These are phyloP conservation scores for Termitomyces sp. DNA, from an alignment of 768 basidiomycete genomes.

Conservation along the genomic window DNA sequence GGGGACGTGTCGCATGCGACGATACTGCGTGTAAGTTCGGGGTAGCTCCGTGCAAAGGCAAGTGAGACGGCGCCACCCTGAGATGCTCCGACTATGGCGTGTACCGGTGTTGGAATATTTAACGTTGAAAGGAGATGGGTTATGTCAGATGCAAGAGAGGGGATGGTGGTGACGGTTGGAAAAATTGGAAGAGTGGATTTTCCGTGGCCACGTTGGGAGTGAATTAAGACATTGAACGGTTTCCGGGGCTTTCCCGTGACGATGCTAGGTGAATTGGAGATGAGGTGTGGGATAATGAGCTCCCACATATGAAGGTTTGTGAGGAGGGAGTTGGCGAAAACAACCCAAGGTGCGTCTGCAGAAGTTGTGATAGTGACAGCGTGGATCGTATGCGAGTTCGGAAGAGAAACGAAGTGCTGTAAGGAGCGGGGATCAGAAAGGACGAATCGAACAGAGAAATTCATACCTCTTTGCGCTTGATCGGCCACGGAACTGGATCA, in stretches of 20 bases:
- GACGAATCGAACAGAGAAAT: not conserved
- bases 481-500: constrained; percentile 41
- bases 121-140: constrained; percentile 28
- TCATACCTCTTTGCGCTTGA: constrained; percentile 37
- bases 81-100: constrained; percentile 45
- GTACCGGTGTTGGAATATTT: constrained; percentile 30
- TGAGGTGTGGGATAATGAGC: constrained; percentile 33
- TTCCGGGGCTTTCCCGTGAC: constrained; percentile 14
- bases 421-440: not conserved
- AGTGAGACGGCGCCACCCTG: constrained; percentile 48
- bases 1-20: constrained; percentile 45
- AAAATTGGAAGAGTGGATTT: constrained; percentile 28
- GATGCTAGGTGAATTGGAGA: constrained; percentile 17
- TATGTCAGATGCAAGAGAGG: constrained; percentile 40
- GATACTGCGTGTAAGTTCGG: constrained; percentile 28
- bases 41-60: constrained; percentile 35
- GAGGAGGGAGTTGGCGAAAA: constrained; percentile 44
- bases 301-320: constrained; percentile 46
- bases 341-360: constrained; percentile 42
- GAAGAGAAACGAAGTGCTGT: constrained; percentile 34
- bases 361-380: constrained; percentile 33
- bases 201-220: constrained; percentile 50
- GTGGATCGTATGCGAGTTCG: constrained; percentile 30
- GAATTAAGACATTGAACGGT: constrained; percentile 40
- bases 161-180: constrained; percentile 28